A percentile compares a stretch with the other conserved stretches of the same genome.
phyloP scores from a whole-genome alignment of 768 basidiomycete genomes.

The Suillus placidus region DNA sequence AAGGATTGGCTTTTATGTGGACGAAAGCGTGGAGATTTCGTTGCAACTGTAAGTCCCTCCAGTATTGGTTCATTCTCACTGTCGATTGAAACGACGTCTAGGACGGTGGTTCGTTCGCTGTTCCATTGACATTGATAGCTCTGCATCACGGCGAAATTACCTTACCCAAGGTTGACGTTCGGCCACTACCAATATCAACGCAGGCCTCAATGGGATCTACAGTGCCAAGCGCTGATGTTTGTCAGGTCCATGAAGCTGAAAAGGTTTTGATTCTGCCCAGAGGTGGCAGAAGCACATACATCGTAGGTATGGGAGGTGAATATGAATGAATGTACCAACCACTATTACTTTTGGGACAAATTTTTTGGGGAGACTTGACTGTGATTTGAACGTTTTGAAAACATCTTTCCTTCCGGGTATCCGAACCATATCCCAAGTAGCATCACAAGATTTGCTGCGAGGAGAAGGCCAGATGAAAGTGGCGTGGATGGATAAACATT shows the following conservation, averaged over 20 bases:
- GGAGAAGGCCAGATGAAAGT: constrained; percentile 60
- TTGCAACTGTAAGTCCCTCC: constrained; percentile 57
- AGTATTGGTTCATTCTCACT: not conserved
- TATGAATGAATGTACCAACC: constrained; percentile 16
- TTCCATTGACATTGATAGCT: constrained; percentile 80
- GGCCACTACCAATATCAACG: constrained; percentile 55
- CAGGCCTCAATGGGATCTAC: constrained; percentile 59
- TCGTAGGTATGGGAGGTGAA: constrained; percentile 67
- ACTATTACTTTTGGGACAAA: not conserved
- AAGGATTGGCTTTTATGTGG: constrained; percentile 92
- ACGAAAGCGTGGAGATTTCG: constrained; percentile 81
- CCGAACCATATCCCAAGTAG: constrained; percentile 60
- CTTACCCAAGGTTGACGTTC: constrained; percentile 73
- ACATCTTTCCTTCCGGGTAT: constrained; percentile 41
- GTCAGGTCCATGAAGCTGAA: constrained; percentile 85
- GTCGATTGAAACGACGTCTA: constrained; percentile 30
- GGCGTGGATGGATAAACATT: constrained; percentile 82
- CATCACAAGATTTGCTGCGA: constrained; percentile 53
- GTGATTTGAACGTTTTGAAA: constrained; percentile 6
- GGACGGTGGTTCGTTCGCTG: constrained; percentile 62
- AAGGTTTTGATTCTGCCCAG: constrained; percentile 80
- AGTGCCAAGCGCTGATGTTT: constrained; percentile 71
- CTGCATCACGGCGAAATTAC: constrained; percentile 80
- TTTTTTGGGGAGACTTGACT: not conserved
- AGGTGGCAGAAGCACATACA: constrained; percentile 79